Base-by-base conservation (phyloP, 495 filamentous ascomycete species). In the Lophiostoma macrostomum region DNA sequence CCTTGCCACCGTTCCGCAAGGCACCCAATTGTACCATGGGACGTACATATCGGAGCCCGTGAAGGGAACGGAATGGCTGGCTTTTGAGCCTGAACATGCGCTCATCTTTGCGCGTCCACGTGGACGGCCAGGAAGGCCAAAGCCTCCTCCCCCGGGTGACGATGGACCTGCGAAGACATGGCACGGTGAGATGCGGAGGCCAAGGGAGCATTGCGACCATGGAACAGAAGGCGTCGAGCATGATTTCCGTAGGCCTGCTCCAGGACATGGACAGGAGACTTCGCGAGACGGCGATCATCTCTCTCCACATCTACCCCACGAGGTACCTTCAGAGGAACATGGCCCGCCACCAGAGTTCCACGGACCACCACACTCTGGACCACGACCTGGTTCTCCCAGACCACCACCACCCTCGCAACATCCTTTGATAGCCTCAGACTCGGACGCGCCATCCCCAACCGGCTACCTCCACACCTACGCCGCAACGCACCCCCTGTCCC, bases 11-110 rank as follows among this genome's bases (percentile, higher is more conserved):
- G 74, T 87, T 1, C 81, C 84, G 0, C 69, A 65, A 2, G 79
- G 78, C 12, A 80, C 79, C 0, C 69, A 76, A n/a, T 64, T 87
- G 1, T 83, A 86, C 61, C 84, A 87, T 60, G 84, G 84, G 11
- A 76, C 72, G 5, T 46, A 54, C 11, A 61, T 28, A 2, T 39
- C 60, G 0, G 63, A 68, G 8, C 67, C 72, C 0, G 71, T 83
- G 0, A 69, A 67, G 5, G 76, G 73, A 0, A 75, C 74, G 0
- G 82, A 87, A 56, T 87, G 84, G 83, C 71, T 87, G 0, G 83
- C 84, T 0, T 86, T 86, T 56, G 84, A 86, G 59, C 79, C 82
- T 10, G 82, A 86, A 53, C 83, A 86, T 67, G 79, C 82, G 0
- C 67, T 84, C 63, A 60, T 72, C 5, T 87, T 86, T 63, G 74